phyloP scores from a whole-genome alignment of 176 grass and related monocot species.

The Oropetium thomaeum region DNA sequence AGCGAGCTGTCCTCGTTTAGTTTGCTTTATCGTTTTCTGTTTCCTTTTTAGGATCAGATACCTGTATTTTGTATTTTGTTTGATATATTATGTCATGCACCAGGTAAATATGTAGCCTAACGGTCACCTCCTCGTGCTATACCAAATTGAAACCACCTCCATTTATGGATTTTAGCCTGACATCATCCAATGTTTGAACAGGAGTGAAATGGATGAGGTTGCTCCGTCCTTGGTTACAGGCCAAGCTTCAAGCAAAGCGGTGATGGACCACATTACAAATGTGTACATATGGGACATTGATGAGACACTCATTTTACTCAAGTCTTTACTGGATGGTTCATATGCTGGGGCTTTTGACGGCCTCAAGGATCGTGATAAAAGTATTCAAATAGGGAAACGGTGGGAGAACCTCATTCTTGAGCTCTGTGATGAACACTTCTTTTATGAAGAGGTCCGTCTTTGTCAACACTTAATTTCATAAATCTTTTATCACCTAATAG shows the following conservation, averaged over 20 bases:
- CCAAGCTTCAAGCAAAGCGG: not conserved
- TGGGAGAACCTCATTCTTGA: conserved; percentile 88
- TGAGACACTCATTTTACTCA: conserved; percentile 92
- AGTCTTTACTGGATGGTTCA: conserved; percentile 77
- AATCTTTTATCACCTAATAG: not conserved
- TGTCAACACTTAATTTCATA: conserved; percentile 11
- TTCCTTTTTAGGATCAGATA: not conserved
- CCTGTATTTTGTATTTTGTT: not conserved
- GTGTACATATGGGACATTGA: conserved; percentile 97
- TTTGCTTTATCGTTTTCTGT: not conserved
- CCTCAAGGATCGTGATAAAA: conserved; percentile 60
- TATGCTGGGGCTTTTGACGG: conserved; percentile 66
- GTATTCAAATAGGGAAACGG: conserved; percentile 65
- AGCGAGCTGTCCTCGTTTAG: not conserved
- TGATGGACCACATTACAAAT: conserved; percentile 28
- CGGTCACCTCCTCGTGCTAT: not conserved
- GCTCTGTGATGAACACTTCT: conserved; percentile 81
- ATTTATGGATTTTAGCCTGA: not conserved
- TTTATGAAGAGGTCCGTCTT: conserved; percentile 81
- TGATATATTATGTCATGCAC: not conserved
- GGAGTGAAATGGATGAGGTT: conserved; percentile 27
- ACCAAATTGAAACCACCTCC: not conserved
- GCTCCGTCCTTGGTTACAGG: not conserved
- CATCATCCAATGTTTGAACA: not conserved
- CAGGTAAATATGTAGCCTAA: not conserved